Evolutionary conservation across 345 rosid genomes (phyloP), one percentile per base, ranked within the genome.

Genomic region (Schrenkiella parvula): DNA sequence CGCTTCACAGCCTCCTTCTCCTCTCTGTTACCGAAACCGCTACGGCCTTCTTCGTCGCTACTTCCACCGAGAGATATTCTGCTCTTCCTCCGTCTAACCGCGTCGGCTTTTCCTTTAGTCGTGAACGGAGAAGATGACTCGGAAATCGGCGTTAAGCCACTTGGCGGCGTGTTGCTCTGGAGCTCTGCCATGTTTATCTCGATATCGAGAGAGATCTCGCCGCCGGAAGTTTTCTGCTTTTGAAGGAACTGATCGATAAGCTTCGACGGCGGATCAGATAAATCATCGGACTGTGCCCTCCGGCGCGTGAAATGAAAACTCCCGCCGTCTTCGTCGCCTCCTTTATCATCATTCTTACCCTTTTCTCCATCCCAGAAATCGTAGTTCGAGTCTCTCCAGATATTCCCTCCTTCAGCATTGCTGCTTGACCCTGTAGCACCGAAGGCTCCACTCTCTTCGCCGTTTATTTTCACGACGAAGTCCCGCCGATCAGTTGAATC

Each of bases 401-500:
- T 62, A 15, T 56, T 28, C 15, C 66, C 63, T 44, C 70, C 4
- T 0, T 5, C 74, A 1, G 57, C 73, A 57, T 85, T 84, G 73
- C 81, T 84, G 73, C 95, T 88, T 10, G 89, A 78, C 2, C 82
- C 55, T 22, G 74, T 46, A 37, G 64, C 83, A 29, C 77, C 78
- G 11, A 42, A 50, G 41, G 38, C 73, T 42, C 61, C 66, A 3
- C 51, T 58, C 13, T 64, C 70, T 34, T 63, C 64, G 0, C 80
- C 85, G 21, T 78, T 80, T 55, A 81, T 56, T 25, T 81, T 83
- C 35, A 83, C 68, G 31, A 82, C 29, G 69, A 83, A 64, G 52
- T 86, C 88, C n/a, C 74, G 74, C 80, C 69, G 68, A 63, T 82
- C 85, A 72, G 82, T 64, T 9, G 85, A 79, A 52, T 78, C 81